phyloP scores from a whole-genome alignment of 2,329 filamentous ascomycete genomes.

The Albifimbria verrucaria region DNA sequence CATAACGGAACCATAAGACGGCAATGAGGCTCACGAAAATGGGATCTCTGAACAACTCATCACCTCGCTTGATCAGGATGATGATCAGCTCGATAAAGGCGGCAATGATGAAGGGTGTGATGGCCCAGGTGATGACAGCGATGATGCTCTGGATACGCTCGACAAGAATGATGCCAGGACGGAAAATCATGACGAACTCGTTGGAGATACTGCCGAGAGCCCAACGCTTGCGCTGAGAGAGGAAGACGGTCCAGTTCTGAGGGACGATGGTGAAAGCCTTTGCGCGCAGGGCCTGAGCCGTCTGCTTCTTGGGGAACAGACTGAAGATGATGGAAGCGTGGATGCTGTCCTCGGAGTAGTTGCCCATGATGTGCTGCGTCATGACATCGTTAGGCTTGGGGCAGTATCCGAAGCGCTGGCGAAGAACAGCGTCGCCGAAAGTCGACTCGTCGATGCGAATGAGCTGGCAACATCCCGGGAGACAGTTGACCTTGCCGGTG shows the following conservation, averaged over 20 bases:
- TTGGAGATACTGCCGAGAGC: constrained; percentile 45
- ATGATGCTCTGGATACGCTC: constrained; percentile 42
- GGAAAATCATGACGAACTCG: constrained; percentile 46
- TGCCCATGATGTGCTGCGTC: constrained; percentile 46
- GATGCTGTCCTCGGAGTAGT: constrained; percentile 47
- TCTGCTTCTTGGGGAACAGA: constrained; percentile 39
- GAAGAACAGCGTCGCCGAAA: constrained; percentile 42
- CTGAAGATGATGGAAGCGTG: constrained; percentile 47
- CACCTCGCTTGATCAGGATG: constrained; percentile 28
- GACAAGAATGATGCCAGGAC: constrained; percentile 36
- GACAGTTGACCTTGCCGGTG: constrained; percentile 47
- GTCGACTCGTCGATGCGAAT: constrained; percentile 47
- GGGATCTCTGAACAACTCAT: constrained; percentile 28
- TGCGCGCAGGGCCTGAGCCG: constrained; percentile 42
- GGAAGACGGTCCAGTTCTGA: constrained; percentile 41
- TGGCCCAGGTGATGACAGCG: constrained; percentile 44
- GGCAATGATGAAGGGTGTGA: constrained; percentile 41
- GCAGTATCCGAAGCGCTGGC: constrained; percentile 44
- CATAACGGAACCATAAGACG: constrained; percentile 34
- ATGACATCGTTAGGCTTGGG: constrained; percentile 46
- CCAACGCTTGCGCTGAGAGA: constrained; percentile 47
- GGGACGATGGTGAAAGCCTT: constrained; percentile 45
- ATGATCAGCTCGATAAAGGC: constrained; percentile 34
- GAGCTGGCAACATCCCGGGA: constrained; percentile 47
- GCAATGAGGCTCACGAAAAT: constrained; percentile 34